phyloP scores from a whole-genome alignment of 139 green algal genomes.

The Astrephomene gubernaculifera region DNA sequence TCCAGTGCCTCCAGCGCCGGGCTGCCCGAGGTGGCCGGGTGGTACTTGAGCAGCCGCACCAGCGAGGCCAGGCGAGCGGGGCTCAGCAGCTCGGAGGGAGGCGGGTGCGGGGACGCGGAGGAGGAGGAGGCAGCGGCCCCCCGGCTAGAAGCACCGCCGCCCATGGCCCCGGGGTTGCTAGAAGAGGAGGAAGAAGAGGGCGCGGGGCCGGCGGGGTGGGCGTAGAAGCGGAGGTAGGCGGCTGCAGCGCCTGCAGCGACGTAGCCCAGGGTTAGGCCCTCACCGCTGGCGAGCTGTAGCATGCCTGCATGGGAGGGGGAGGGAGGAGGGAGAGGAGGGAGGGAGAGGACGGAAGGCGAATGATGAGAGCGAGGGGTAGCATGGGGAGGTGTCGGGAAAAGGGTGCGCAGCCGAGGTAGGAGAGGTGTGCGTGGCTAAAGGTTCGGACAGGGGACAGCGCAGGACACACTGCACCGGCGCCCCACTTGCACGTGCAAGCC shows the following conservation, averaged over 20 bases:
- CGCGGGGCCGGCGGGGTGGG: constrained; percentile 19
- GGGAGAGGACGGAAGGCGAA: background rate
- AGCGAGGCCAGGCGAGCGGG: constrained; percentile 47
- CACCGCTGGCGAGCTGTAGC: constrained; percentile 36
- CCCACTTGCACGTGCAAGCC: too few relatives aligned
- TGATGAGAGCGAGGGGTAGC: too few relatives aligned
- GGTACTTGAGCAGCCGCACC: constrained; percentile 52
- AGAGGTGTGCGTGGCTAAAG: too few relatives aligned
- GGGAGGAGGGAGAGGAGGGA: background rate
- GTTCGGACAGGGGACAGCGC: too few relatives aligned
- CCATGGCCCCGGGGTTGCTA: too few relatives aligned
- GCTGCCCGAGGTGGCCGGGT: constrained; percentile 1
- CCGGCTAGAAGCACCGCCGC: too few relatives aligned
- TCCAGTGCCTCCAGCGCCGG: constrained; percentile 60
- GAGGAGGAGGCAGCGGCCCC: too few relatives aligned
- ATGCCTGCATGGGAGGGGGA: constrained; percentile 36
- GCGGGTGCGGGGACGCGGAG: constrained; percentile 46
- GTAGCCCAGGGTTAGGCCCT: constrained; percentile 47
- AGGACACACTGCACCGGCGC: too few relatives aligned
- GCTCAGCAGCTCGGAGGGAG: constrained; percentile 60
- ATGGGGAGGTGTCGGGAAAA: too few relatives aligned
- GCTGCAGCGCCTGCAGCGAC: constrained; percentile 53
- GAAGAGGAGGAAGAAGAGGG: too few relatives aligned
- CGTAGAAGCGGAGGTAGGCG: constrained; percentile 57
- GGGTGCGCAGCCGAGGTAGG: too few relatives aligned